These are phyloP conservation scores for Clonostachys byssicola DNA, from an alignment of 2,329 filamentous ascomycete genomes.

Conservation along the genomic window DNA sequence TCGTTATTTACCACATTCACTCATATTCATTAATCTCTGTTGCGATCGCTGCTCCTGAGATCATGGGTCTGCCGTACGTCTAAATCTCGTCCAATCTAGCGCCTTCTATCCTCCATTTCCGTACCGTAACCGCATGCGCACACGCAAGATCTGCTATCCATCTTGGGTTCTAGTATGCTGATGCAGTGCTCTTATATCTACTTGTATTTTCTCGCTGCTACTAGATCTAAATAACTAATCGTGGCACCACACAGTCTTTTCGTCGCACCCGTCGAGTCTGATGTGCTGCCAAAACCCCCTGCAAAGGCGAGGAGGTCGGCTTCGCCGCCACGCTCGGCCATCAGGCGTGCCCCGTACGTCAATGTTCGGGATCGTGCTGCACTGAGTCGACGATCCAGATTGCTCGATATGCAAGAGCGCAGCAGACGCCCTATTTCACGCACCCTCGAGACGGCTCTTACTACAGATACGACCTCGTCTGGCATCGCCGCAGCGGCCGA, in stretches of 20 bases:
- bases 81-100: too few relatives aligned
- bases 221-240: too few relatives aligned
- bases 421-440: not conserved
- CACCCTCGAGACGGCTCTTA: not conserved
- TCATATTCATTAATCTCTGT: not conserved
- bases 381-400: not conserved
- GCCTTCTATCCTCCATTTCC: too few relatives aligned
- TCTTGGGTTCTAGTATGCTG: too few relatives aligned
- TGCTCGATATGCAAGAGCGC: constrained; percentile 2
- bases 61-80: constrained; percentile 44
- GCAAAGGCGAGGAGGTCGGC: constrained; percentile 17
- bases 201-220: too few relatives aligned
- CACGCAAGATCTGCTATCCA: too few relatives aligned
- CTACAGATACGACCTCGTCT: not conserved
- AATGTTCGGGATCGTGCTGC: constrained; percentile 9
- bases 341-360: constrained; percentile 27
- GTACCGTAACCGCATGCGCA: too few relatives aligned
- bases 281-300: constrained; percentile 26
- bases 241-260: constrained; percentile 29
- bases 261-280: constrained; percentile 38
- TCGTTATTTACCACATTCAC: too few relatives aligned
- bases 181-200: too few relatives aligned
- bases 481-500: not conserved
- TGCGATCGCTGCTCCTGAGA: constrained; percentile 2
- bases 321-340: constrained; percentile 30